A percentile compares a stretch with the other conserved stretches of the same genome.
These are phyloP conservation scores for Neoboletus magnificus DNA, from an alignment of 768 basidiomycete species.

Conservation along the genomic window DNA sequence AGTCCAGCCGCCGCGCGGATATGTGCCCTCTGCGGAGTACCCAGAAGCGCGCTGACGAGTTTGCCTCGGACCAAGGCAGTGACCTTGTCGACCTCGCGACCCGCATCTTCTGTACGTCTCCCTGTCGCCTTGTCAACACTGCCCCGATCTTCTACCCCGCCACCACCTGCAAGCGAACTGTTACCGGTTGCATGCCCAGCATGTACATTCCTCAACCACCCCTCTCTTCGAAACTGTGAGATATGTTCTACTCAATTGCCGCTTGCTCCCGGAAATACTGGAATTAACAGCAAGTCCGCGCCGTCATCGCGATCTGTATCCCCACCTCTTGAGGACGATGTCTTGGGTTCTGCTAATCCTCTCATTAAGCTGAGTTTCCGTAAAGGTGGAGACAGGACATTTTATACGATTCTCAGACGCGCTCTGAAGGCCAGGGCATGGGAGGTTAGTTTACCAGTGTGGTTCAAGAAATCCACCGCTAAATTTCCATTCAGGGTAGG, in stretches of 20 bases:
- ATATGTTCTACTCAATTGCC: slow-evolving; percentile 78
- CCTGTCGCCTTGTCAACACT: slow-evolving; percentile 21
- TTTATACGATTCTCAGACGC: slow-evolving; percentile 74
- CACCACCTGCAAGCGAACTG: slow-evolving; percentile 15
- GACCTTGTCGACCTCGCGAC: slow-evolving; percentile 39
- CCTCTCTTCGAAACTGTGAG: slow-evolving; percentile 71
- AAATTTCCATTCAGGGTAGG: slow-evolving; percentile 23
- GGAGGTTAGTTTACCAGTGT: slow-evolving; percentile 47
- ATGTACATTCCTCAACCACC: slow-evolving; percentile 92
- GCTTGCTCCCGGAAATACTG: slow-evolving; percentile 12
- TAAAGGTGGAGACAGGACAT: slow-evolving; percentile 81
- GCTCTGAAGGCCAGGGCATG: slow-evolving; percentile 70
- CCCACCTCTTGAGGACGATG: slow-evolving; percentile 31
- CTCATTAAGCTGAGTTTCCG: slow-evolving; percentile 86
- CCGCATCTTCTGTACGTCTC: slow-evolving; percentile 35
- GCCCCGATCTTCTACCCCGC: slow-evolving; percentile 18
- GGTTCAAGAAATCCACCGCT: not conserved
- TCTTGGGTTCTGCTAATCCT: slow-evolving; percentile 32
- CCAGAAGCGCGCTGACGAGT: slow-evolving; percentile 41
- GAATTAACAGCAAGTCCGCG: slow-evolving; percentile 49
- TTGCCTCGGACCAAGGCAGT: slow-evolving; percentile 27
- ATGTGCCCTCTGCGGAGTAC: slow-evolving; percentile 83
- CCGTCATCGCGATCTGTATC: slow-evolving; percentile 65
- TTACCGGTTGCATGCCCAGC: slow-evolving; percentile 65
- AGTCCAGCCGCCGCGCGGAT: slow-evolving; percentile 65